These are phyloP conservation scores for Ophiocordyceps robertsii DNA, from an alignment of 2,329 filamentous ascomycete genomes.

Conservation along the genomic window DNA sequence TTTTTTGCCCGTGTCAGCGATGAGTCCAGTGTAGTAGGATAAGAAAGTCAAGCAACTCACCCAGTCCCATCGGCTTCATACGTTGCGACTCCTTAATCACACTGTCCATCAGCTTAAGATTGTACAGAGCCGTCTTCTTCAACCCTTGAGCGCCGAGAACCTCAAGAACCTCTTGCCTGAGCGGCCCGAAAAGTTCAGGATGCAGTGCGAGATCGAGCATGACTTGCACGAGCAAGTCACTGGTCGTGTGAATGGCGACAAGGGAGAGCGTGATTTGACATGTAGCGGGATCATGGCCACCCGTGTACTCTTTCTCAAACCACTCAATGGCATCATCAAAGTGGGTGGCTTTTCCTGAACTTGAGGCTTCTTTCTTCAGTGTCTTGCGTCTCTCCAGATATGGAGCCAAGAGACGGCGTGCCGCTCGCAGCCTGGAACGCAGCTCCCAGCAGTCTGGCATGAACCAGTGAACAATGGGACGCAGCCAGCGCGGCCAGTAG, in stretches of 20 bases:
- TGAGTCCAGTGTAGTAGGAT: background rate
- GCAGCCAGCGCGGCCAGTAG: background rate
- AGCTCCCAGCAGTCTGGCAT: background rate
- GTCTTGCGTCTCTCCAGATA: background rate
- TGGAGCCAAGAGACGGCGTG: background rate
- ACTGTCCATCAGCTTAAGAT: slow-evolving; percentile 13
- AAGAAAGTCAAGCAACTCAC: background rate
- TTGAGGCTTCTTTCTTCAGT: background rate
- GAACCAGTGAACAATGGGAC: background rate
- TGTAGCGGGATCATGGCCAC: background rate
- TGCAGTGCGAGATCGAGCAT: slow-evolving; percentile 25
- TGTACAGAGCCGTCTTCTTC: slow-evolving; percentile 19
- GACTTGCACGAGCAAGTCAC: slow-evolving; percentile 19
- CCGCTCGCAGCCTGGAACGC: background rate
- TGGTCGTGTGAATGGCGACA: slow-evolving; percentile 28
- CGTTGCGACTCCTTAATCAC: background rate
- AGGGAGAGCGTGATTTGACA: slow-evolving; percentile 58
- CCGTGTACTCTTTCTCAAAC: background rate
- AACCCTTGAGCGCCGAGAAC: slow-evolving; percentile 19
- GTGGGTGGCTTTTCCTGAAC: background rate
- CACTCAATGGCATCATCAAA: background rate
- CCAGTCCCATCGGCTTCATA: background rate
- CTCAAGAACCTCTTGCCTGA: slow-evolving; percentile 26
- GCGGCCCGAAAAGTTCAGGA: slow-evolving; percentile 22
- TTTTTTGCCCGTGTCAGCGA: background rate